phyloP scores from a whole-genome alignment of 345 rosid genomes.

The Brassica cretica region DNA sequence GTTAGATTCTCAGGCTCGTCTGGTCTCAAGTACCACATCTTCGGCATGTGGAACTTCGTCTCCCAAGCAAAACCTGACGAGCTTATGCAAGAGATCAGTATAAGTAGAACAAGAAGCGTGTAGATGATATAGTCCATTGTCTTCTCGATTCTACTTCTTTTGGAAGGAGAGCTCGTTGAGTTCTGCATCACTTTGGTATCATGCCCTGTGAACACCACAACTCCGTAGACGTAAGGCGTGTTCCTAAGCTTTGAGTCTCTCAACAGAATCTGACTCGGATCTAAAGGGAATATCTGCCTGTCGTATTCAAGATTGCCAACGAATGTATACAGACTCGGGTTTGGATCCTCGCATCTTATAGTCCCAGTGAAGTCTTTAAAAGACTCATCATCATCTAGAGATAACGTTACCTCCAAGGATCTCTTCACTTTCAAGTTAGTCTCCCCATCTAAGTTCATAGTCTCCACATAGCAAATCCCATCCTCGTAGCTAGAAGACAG shows the following conservation, averaged over 20 bases:
- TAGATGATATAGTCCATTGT: constrained; percentile 91
- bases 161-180: constrained; percentile 83
- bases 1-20: constrained; percentile 49
- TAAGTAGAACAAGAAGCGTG: constrained; percentile 69
- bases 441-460: constrained; percentile 98
- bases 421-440: constrained; percentile 93
- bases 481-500: constrained; percentile 91
- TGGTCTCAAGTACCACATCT: constrained; percentile 84
- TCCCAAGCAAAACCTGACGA: constrained; percentile 82
- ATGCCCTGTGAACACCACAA: constrained; percentile 85
- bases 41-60: constrained; percentile 71
- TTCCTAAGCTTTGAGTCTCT: constrained; percentile 98
- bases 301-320: constrained; percentile 86
- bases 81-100: constrained; percentile 70
- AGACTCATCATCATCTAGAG: constrained; percentile 62
- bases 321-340: constrained; percentile 87
- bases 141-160: constrained; percentile 79
- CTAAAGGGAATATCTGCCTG: constrained; percentile 65
- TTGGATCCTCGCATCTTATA: constrained; percentile 89
- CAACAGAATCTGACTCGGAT: constrained; percentile 88
- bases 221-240: constrained; percentile 75
- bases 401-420: constrained; percentile 67
- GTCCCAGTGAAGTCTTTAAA: constrained; percentile 65
- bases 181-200: constrained; percentile 98
- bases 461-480: constrained; percentile 96